These are phyloP conservation scores for Roridomyces roridus DNA, from an alignment of 768 basidiomycete genomes.

Conservation along the genomic window DNA sequence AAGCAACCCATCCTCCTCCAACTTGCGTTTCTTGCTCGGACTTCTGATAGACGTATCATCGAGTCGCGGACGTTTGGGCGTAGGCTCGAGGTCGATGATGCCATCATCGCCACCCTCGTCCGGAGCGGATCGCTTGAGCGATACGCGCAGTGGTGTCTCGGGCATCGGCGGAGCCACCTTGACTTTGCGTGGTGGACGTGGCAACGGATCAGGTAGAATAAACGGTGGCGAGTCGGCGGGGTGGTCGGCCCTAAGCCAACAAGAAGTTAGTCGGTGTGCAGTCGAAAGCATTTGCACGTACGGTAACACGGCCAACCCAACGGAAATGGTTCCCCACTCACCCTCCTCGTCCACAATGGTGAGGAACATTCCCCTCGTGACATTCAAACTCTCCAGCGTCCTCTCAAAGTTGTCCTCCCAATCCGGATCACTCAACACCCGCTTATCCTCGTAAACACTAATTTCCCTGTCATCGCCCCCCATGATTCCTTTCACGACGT, in stretches of 20 bases:
- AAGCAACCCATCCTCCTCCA: conserved; percentile 80
- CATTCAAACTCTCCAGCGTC: conserved; percentile 81
- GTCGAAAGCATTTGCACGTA: no score
- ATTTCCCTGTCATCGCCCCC: conserved; percentile 67
- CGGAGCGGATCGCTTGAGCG: conserved; percentile 62
- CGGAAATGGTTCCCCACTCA: conserved; percentile 70
- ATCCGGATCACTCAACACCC: conserved; percentile 90
- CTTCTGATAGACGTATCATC: conserved; percentile 42
- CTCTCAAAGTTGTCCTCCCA: conserved; percentile 88
- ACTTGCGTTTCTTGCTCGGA: conserved; percentile 65
- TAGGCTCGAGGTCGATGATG: conserved; percentile 59
- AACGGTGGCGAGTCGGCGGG: conserved; percentile 55
- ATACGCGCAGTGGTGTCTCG: conserved; percentile 46
- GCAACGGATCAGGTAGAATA: conserved; percentile 71
- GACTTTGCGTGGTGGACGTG: conserved; percentile 54
- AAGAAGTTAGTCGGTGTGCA: no score
- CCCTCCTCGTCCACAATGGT: conserved; percentile 90
- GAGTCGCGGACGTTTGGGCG: conserved; percentile 53
- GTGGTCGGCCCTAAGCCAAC: conserved; percentile 59
- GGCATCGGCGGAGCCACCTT: conserved; percentile 48
- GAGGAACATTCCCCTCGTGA: conserved; percentile 86
- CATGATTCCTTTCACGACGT: conserved; percentile 73
- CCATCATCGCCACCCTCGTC: conserved; percentile 58
- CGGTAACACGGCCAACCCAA: conserved; percentile 76
- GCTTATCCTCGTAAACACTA: conserved; percentile 85